Conservation (phyloP, 768 basidiomycete genomes). For the Panaeolus papilionaceus region DNA sequence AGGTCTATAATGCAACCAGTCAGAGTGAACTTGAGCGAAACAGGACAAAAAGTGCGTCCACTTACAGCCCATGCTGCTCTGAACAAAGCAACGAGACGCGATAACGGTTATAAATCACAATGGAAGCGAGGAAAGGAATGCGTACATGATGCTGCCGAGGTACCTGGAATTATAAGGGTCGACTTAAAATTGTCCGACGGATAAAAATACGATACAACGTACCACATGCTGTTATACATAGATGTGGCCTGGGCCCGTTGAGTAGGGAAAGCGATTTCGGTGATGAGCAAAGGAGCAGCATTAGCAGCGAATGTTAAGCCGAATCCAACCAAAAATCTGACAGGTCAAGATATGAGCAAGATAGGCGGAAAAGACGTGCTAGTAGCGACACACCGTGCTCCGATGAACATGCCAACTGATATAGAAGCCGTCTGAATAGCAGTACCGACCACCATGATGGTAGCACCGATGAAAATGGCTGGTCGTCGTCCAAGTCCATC, state of each 20-base stretch:
- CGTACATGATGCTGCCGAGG: slow-evolving; percentile 70
- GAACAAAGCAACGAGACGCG: background rate
- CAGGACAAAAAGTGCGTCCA: background rate
- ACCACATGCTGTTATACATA: slow-evolving; percentile 75
- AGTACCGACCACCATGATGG: slow-evolving; percentile 63
- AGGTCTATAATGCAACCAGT: slow-evolving; percentile 42
- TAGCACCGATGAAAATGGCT: slow-evolving; percentile 64
- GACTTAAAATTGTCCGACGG: slow-evolving; percentile 16
- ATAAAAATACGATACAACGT: slow-evolving; percentile 15
- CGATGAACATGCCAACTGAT: slow-evolving; percentile 70
- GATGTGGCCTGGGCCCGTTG: slow-evolving; percentile 77
- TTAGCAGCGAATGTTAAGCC: slow-evolving; percentile 70
- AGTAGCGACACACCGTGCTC: slow-evolving; percentile 52
- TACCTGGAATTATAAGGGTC: slow-evolving; percentile 38
- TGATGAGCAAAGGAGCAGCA: slow-evolving; percentile 76
- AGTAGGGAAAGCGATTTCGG: slow-evolving; percentile 75
- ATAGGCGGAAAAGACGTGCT: background rate
- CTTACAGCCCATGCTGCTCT: slow-evolving; percentile 66
- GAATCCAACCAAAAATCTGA: slow-evolving; percentile 66
- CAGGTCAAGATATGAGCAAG: background rate
- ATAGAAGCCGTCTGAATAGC: slow-evolving; percentile 64
- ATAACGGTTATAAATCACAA: background rate
- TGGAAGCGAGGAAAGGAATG: slow-evolving; percentile 15
- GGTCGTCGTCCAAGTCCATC: slow-evolving; percentile 66
- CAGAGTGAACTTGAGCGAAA: background rate